A percentile compares a stretch with the other conserved stretches of the same genome.
Conservation (phyloP, 371 early-diverging fungal species). For the Batrachochytrium dendrobatidis region DNA sequence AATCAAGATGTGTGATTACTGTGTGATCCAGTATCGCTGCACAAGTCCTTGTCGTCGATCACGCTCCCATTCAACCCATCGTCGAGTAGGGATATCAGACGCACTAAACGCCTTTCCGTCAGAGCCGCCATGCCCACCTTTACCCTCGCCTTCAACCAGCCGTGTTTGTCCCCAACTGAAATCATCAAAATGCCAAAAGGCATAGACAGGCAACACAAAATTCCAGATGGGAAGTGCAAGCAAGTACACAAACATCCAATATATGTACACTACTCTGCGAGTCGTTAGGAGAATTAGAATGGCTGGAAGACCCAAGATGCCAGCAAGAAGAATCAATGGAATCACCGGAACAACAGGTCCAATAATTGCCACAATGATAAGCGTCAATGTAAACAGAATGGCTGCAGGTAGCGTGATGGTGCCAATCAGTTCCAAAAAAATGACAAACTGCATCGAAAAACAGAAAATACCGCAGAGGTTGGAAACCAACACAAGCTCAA, state of each 20-base stretch:
- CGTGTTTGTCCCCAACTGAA: conserved; percentile 98
- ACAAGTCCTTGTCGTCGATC: conserved; percentile 38
- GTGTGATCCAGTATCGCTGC: too few species aligned
- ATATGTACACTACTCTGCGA: conserved; percentile 74
- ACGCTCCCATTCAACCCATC: conserved; percentile 59
- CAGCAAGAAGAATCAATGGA: conserved; percentile 65
- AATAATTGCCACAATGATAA: conserved; percentile 29
- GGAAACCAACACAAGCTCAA: conserved; percentile 85
- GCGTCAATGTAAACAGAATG: conserved; percentile 69
- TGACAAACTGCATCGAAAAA: conserved; percentile 96
- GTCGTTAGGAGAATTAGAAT: conserved; percentile 81
- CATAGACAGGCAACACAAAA: conserved; percentile 91
- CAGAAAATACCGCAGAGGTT: conserved; percentile 96
- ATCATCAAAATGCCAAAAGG: conserved; percentile 99
- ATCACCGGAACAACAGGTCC: conserved; percentile 35
- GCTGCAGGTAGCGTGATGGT: conserved; percentile 93
- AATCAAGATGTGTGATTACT: too few species aligned
- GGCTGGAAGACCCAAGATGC: conserved; percentile 84
- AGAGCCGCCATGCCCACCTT: conserved; percentile 33
- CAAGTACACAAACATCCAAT: conserved; percentile 95
- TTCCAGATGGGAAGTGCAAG: conserved; percentile 92
- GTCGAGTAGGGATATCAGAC: conserved; percentile 8
- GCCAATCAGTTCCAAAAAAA: conserved; percentile 77
- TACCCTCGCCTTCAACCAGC: conserved; percentile 65
- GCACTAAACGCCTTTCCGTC: conserved; percentile 11